phyloP scores from a whole-genome alignment of 1,139 yeast genomes.

The Pichia sp. region DNA sequence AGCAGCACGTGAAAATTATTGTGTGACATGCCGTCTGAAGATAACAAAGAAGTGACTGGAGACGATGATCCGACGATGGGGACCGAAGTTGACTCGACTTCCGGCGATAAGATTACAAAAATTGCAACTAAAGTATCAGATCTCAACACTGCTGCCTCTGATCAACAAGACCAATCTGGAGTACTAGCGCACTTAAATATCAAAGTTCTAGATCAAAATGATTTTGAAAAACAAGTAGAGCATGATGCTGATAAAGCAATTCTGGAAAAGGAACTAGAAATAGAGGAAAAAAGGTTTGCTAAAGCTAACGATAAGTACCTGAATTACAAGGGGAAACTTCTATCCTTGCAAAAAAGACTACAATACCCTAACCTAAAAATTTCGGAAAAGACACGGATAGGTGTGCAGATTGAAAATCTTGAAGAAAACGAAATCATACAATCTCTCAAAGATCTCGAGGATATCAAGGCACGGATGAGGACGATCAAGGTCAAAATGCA shows the following conservation, averaged over 20 bases:
- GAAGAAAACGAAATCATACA: constrained; percentile 51
- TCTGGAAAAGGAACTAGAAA: constrained; percentile 58
- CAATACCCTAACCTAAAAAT: constrained; percentile 34
- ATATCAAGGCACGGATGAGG: constrained; percentile 55
- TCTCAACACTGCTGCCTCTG: background rate
- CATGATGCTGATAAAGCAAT: constrained; percentile 63
- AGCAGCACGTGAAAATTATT: background rate
- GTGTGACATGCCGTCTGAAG: background rate
- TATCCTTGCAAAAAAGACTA: constrained; percentile 9
- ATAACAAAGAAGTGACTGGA: background rate
- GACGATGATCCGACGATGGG: background rate
- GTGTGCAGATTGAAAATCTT: constrained; percentile 53
- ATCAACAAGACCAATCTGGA: background rate
- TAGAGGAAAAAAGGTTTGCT: constrained; percentile 69
- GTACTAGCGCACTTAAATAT: constrained; percentile 36
- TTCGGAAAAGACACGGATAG: constrained; percentile 55
- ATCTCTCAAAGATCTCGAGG: constrained; percentile 56
- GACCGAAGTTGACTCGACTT: background rate
- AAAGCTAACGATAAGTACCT: constrained; percentile 52
- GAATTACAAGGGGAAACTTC: constrained; percentile 34
- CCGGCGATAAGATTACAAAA: background rate
- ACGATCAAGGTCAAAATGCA: constrained; percentile 24
- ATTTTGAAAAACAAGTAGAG: constrained; percentile 68
- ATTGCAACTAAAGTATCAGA: background rate
- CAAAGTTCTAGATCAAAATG: constrained; percentile 67